Evolutionary conservation across 345 rosid species (phyloP), one percentile per base, ranked within the genome.

Genomic region (Aquilaria yunnanensis): DNA sequence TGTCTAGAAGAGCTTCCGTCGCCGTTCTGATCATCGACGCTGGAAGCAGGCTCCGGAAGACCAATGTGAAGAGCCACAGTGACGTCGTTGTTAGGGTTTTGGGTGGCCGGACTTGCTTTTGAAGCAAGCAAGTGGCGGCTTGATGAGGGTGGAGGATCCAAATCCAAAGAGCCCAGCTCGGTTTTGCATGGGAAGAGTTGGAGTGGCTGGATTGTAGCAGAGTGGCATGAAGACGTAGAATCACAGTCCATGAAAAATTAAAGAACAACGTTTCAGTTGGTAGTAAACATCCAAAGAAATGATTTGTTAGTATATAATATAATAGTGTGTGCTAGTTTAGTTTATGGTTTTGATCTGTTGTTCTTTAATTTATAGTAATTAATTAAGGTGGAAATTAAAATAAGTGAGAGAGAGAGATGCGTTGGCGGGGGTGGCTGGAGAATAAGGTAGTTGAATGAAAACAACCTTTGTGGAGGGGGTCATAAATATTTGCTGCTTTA

Each of bases 41-140:
- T 46, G 8, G n/a, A 51, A 14, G 73, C 75, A 60, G 65, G 60
- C 62, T 72, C 76, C 32, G 96, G 91, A 67, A 87, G 92, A 57
- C 96, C 98, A 10, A 92, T 84, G 56, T 70, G 87, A 32, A 92
- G 78, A 56, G 90, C 86, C 51, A 92, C 78, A 0, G 77, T 77
- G 50, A 77, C 87, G 60, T 81, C 87, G 10, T 75, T 85, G 51
- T 66, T 71, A 31, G 60, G 63, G 59, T 70, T 74, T 76, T 62
- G 67, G 14, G 33, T 50, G 37, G 54, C 30, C 51, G 76, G 61
- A 23, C 56, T 32, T 46, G 49, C 60, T 9, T 10, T 41, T 1
- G 72, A 51, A 33, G 43, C 62, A 58, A 66, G 51, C 5, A 72
- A 69, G 65, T 72, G 64, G 70, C 72, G 62, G 70, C 69, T 72